phyloP scores from a whole-genome alignment of 192 early-diverging fungal species.

The Linderina pennispora region DNA sequence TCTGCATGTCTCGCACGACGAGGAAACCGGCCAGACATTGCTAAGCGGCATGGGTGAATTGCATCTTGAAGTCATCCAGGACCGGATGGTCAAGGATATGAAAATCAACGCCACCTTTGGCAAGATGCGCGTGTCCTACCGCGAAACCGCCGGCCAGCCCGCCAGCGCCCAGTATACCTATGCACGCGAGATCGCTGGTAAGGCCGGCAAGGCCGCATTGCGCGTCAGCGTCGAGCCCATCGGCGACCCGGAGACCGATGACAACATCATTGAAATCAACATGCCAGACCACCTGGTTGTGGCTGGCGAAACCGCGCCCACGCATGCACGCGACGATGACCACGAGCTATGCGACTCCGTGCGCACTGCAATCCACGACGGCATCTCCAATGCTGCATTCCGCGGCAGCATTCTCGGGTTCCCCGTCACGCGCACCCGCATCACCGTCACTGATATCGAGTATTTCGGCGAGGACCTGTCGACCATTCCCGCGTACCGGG shows the following conservation, averaged over 20 bases:
- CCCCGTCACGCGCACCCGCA: conserved; percentile 57
- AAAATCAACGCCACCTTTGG: conserved; percentile 78
- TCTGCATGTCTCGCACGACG: conserved; percentile 60
- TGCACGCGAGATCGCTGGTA: conserved; percentile 68
- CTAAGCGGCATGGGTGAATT: conserved; percentile 93
- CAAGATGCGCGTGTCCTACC: conserved; percentile 77
- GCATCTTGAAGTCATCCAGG: conserved; percentile 85
- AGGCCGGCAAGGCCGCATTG: conserved; percentile 53
- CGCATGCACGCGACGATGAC: background rate
- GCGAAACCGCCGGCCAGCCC: conserved; percentile 59
- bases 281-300: conserved; percentile 1
- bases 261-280: conserved; percentile 15
- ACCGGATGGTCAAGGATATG: conserved; percentile 74
- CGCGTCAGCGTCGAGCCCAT: conserved; percentile 50
- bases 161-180: conserved; percentile 45
- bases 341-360: conserved; percentile 16
- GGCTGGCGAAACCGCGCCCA: background rate
- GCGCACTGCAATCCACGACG: conserved; percentile 52
- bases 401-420: conserved; percentile 78
- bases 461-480: conserved; percentile 51
- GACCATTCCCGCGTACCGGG: conserved; percentile 53
- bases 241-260: conserved; percentile 4
- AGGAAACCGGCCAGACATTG: conserved; percentile 83
- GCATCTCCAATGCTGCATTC: conserved; percentile 59
- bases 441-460: conserved; percentile 50